A percentile compares a stretch with the other conserved stretches of the same genome.
Evolutionary conservation across 2,329 filamentous ascomycete genomes (phyloP).

Genomic region (Dichotomopilus funicola): DNA sequence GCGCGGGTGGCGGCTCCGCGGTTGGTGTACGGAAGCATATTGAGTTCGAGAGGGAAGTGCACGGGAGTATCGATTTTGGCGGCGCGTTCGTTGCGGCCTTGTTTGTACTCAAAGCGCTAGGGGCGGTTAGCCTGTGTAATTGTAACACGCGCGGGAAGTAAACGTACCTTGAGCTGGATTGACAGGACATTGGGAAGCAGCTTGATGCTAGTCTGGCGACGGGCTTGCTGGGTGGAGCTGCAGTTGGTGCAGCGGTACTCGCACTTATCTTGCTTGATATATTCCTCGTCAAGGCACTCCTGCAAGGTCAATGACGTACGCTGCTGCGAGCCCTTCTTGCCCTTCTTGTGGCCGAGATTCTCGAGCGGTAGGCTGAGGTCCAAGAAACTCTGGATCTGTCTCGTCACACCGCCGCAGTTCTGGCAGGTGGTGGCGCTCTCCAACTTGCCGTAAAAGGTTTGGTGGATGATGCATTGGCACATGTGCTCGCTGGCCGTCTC

Average conservation of each 20-base stretch:
- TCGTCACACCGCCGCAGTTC: slow-evolving; percentile 75
- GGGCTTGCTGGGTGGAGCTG: slow-evolving; percentile 67
- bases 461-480: slow-evolving; percentile 89
- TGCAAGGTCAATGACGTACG: slow-evolving; percentile 50
- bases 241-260: slow-evolving; percentile 85
- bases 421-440: slow-evolving; percentile 87
- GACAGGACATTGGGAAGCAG: slow-evolving; percentile 81
- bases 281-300: slow-evolving; percentile 77
- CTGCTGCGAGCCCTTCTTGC: slow-evolving; percentile 45
- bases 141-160: neutral
- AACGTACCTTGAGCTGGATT: slow-evolving; percentile 77
- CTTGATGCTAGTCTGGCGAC: slow-evolving; percentile 78
- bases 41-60: slow-evolving; percentile 77
- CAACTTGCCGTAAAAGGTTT: slow-evolving; percentile 88
- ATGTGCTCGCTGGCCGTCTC: slow-evolving; percentile 53
- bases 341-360: slow-evolving; percentile 59
- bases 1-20: slow-evolving; percentile 41
- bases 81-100: slow-evolving; percentile 60
- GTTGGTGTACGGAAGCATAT: slow-evolving; percentile 86
- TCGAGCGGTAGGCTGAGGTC: slow-evolving; percentile 88
- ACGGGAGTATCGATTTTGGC: slow-evolving; percentile 86
- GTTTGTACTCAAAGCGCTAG: slow-evolving; percentile 66
- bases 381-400: slow-evolving; percentile 80
- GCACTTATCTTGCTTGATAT: slow-evolving; percentile 79
- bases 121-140: neutral